Percentiles rank a stretch among this genome's conserved stretches.
Conservation (phyloP, 1,284 basidiomycete genomes). For the Ceratobasidium sp. region DNA sequence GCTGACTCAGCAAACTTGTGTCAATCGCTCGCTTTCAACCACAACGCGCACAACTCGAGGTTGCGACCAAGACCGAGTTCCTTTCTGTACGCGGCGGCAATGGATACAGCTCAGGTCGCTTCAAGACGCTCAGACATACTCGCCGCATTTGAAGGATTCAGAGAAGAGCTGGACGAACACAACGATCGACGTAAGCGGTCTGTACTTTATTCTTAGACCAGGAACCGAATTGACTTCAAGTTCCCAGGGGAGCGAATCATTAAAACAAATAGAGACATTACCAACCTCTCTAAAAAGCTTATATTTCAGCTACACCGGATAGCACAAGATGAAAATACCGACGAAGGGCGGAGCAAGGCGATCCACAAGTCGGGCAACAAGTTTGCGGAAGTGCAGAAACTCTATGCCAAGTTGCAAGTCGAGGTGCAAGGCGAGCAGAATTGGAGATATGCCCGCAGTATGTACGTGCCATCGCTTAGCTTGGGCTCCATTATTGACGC, state of each 20-base stretch:
- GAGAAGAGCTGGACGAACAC: conserved; percentile 73
- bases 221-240: conserved; percentile 47
- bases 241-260: conserved; percentile 70
- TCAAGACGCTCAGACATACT: conserved; percentile 40
- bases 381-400: conserved; percentile 69
- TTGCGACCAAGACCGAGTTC: not conserved
- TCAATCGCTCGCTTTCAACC: not conserved
- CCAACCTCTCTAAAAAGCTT: conserved; percentile 90
- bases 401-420: conserved; percentile 67
- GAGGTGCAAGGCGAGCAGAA: conserved; percentile 76
- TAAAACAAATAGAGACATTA: conserved; percentile 82
- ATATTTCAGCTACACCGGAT: conserved; percentile 93
- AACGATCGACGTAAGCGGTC: conserved; percentile 62
- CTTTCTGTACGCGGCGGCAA: not conserved
- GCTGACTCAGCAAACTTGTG: not conserved
- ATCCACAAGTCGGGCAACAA: conserved; percentile 61
- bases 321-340: conserved; percentile 58
- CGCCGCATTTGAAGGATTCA: conserved; percentile 63
- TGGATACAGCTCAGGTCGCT: conserved; percentile 12
- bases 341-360: conserved; percentile 44
- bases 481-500: not conserved
- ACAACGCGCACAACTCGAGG: not conserved
- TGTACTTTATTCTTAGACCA: not conserved
- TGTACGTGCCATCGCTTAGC: conserved; percentile 59
- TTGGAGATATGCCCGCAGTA: conserved; percentile 79